Evolutionary conservation across 2,329 filamentous ascomycete genomes (phyloP), one percentile per base, ranked within the genome.

Genomic region (Fusarium phyllophilum): DNA sequence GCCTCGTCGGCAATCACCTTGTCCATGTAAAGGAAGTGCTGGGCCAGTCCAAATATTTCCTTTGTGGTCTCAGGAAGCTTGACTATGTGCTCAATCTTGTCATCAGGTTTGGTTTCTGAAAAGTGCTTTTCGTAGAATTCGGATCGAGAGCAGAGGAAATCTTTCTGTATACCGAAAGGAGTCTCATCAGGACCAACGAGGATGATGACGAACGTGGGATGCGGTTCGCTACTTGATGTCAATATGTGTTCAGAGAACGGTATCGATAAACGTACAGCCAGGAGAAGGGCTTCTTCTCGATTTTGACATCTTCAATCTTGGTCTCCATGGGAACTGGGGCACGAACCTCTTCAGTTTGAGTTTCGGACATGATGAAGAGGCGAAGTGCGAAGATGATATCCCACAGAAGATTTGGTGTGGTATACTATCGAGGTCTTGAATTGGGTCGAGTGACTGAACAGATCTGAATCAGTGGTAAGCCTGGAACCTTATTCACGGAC

Each of bases 131-230:
- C 81, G 74, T 88, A 90, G 75, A 84, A 85, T 5, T 81, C 75
- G 14, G 87, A 89, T 70, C 86, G 86, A 36, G 85, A 82, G 69
- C 86, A 88, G 31, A 91, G 81, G 62, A 90, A 89, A 77, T 90
- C 86, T 68, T 88, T 89, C 68, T 90, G 89, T 18, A 91, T 85
- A 17, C 86, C 88, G 73, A 90, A 91, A 1, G 88, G 88, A 20
- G 79, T 79, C 75, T 89, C 85, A 0, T 88, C 83, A 6, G 83
- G 80, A 1, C 89, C 89, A 34, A 89, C 85, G 3, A 90, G 79
- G 51, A 89, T 79, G 24, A 90, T 86, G 48, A 88, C 86, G 71
- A 90, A 89, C 14, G 85, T 83, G 1, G 88, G 85, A 73, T 90
- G 89, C 3, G 88, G 86, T 52, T 89, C 81, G 4, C 88, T 89